Evolutionary conservation across 225 moss, liverwort and hornwort genomes (phyloP).

Genomic region (Pleurozium schreberi): DNA sequence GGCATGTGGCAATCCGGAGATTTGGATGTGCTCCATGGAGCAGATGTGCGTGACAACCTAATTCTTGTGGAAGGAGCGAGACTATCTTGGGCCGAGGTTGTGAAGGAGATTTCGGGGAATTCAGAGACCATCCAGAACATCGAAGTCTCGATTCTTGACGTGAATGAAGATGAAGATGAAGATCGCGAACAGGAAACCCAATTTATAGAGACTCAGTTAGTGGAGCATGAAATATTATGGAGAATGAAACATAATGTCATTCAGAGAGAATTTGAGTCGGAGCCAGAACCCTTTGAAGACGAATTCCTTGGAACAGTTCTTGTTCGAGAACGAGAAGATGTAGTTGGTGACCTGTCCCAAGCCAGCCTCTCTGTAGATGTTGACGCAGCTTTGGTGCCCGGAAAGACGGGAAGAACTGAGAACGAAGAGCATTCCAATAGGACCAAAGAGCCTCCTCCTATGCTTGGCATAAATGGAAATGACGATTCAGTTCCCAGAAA

Average conservation of each 20-base stretch:
- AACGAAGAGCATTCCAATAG: background rate
- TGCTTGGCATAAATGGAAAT: background rate
- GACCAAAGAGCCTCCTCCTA: background rate
- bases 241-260: conserved; percentile 1
- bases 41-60: background rate
- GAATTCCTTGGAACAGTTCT: conserved; percentile 12
- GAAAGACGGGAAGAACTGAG: background rate
- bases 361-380: background rate
- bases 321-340: conserved; percentile 6
- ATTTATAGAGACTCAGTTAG: conserved; percentile 21
- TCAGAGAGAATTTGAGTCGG: background rate
- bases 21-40: background rate
- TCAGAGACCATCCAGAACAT: background rate
- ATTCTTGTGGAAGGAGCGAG: background rate
- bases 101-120: background rate
- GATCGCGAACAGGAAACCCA: background rate
- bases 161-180: background rate
- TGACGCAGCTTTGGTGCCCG: background rate
- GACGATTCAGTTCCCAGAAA: background rate
- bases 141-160: background rate
- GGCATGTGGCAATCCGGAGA: background rate
- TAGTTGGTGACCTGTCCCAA: background rate
- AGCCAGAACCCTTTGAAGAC: background rate
- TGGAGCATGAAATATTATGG: conserved; percentile 17
- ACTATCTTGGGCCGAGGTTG: conserved; percentile 8